Percentiles rank a stretch among this genome's conserved stretches.
Evolutionary conservation across 257 asterid species (phyloP).

Genomic region (Fraxinus americana): DNA sequence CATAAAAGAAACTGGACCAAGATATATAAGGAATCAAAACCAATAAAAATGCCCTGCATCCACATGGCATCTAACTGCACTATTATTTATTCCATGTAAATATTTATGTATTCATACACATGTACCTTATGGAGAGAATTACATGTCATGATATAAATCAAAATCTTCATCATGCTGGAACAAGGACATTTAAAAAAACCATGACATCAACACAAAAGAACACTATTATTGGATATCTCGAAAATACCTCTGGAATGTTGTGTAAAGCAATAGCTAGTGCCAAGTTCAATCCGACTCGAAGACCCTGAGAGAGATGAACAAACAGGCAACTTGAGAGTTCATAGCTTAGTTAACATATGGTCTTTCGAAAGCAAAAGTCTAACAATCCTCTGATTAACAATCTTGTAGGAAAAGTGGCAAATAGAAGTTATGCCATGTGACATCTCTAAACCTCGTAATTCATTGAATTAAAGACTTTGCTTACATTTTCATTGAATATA

Average conservation of each 20-base stretch:
- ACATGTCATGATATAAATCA: not conserved
- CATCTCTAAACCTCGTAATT: not conserved
- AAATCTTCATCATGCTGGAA: slow-evolving; percentile 16
- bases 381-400: not conserved
- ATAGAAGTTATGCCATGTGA: not conserved
- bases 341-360: slow-evolving; percentile 2
- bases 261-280: slow-evolving; percentile 88
- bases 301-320: slow-evolving; percentile 58
- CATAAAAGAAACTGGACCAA: not conserved
- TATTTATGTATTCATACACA: not conserved
- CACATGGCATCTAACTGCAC: not conserved
- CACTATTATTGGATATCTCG: not conserved
- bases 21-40: not conserved
- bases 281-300: slow-evolving; percentile 85
- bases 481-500: not conserved
- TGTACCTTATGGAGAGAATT: not conserved
- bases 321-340: slow-evolving; percentile 6
- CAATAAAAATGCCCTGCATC: not conserved
- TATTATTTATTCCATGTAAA: not conserved
- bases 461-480: not conserved
- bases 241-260: slow-evolving; percentile 80
- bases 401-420: not conserved
- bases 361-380: slow-evolving; percentile 5
- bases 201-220: not conserved
- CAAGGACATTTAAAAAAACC: not conserved